Conservation (phyloP, 768 basidiomycete species). For the Pulveroboletus sp. region DNA sequence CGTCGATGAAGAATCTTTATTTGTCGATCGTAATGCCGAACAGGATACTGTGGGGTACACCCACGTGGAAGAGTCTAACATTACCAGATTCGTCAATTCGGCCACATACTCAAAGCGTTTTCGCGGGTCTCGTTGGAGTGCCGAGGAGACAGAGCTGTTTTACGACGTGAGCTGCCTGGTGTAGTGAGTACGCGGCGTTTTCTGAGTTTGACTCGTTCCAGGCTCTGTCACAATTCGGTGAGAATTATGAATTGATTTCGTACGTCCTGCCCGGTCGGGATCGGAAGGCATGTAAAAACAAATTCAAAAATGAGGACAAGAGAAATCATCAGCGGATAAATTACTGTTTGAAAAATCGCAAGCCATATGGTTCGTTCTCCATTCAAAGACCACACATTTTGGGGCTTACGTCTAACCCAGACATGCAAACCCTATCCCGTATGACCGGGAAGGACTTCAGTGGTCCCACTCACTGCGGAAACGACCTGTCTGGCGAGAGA, state of each 20-base stretch:
- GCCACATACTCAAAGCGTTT: constrained; percentile 77
- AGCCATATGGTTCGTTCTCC: constrained; percentile 64
- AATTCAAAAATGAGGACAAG: constrained; percentile 89
- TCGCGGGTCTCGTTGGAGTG: constrained; percentile 83
- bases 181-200: background rate
- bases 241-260: constrained; percentile 91
- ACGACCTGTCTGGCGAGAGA: no score
- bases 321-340: constrained; percentile 75
- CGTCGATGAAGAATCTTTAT: constrained; percentile 81
- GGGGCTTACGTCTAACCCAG: constrained; percentile 33
- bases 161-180: constrained; percentile 59
- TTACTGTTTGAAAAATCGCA: constrained; percentile 67
- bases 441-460: constrained; percentile 88
- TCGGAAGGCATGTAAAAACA: constrained; percentile 87
- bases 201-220: constrained; percentile 29
- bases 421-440: constrained; percentile 68
- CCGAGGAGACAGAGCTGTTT: constrained; percentile 87
- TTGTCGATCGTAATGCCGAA: constrained; percentile 70
- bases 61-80: constrained; percentile 79
- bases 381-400: background rate
- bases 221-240: constrained; percentile 89
- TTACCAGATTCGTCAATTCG: constrained; percentile 83
- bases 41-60: constrained; percentile 70
- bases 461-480: constrained; percentile 75
- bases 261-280: constrained; percentile 82